Percentiles rank a stretch among this genome's conserved stretches.
phyloP scores from a whole-genome alignment of 805 yeast species.

The Barnettozyma populi region DNA sequence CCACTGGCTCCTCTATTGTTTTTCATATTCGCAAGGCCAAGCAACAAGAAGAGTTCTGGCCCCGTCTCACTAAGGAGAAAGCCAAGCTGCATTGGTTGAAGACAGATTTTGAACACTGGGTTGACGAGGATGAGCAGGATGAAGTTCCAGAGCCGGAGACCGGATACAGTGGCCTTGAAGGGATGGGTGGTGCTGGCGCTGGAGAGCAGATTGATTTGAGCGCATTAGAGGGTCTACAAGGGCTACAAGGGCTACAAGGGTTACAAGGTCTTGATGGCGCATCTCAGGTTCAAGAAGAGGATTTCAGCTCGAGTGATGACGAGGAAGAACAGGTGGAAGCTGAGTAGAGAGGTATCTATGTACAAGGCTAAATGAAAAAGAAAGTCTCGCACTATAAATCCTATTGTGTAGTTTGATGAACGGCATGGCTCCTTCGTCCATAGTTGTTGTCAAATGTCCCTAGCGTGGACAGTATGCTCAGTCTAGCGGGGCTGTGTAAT shows the following conservation, averaged over 20 bases:
- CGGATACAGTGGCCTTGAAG: conserved; percentile 28
- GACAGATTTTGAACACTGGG: conserved; percentile 98
- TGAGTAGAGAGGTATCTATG: background rate
- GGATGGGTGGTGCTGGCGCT: conserved; percentile 35
- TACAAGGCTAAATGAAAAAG: background rate
- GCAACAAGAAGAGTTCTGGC: conserved; percentile 80
- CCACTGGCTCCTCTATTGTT: conserved; percentile 51
- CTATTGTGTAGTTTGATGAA: background rate
- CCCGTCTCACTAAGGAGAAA: conserved; percentile 87
- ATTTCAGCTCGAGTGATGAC: conserved; percentile 29
- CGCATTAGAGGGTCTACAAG: conserved; percentile 17
- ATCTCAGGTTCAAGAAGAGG: conserved; percentile 19
- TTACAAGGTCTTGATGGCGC: conserved; percentile 3
- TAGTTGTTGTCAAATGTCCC: too few relatives aligned
- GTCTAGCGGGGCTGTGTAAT: background rate
- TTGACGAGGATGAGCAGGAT: conserved; percentile 93
- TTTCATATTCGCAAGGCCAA: conserved; percentile 68
- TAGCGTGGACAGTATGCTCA: background rate
- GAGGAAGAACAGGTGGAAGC: conserved; percentile 20
- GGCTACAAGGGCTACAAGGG: background rate
- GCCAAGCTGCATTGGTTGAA: conserved; percentile 72
- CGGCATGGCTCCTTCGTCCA: background rate
- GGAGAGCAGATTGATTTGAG: conserved; percentile 20
- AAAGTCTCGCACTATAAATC: too few relatives aligned
- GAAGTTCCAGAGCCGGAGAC: conserved; percentile 30